Conservation (phyloP, 345 rosid genomes). For the Salix purpurea region DNA sequence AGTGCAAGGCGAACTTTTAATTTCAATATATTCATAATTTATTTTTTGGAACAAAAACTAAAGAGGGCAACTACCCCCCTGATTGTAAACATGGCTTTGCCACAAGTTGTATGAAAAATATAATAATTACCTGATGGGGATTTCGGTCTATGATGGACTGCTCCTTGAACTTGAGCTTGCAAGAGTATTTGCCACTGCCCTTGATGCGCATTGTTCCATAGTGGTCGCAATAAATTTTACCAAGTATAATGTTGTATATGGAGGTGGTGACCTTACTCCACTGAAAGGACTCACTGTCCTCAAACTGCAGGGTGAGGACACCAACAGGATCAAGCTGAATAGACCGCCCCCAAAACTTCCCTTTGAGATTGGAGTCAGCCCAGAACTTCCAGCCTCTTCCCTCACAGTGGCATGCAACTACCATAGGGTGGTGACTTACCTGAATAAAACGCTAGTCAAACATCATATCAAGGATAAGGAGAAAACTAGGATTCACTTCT, state of each 20-base stretch:
- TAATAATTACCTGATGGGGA: constrained; percentile 78
- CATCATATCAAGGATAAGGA: not conserved
- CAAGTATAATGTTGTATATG: constrained; percentile 91
- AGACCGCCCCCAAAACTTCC: constrained; percentile 96
- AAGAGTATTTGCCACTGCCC: constrained; percentile 78
- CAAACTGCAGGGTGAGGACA: constrained; percentile 73
- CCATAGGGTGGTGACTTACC: constrained; percentile 98
- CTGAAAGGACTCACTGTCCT: constrained; percentile 81
- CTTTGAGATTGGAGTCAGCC: constrained; percentile 97
- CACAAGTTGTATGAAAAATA: not conserved
- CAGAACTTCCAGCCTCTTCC: constrained; percentile 99
- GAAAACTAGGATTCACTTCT: not conserved
- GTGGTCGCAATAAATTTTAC: constrained; percentile 93
- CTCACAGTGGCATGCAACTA: constrained; percentile 98
- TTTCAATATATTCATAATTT: no score
- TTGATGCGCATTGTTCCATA: constrained; percentile 95
- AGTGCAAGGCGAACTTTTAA: not conserved
- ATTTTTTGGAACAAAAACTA: not conserved
- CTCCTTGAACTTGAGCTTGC: constrained; percentile 96
- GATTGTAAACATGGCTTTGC: not conserved
- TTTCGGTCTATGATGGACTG: constrained; percentile 96
- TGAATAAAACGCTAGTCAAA: constrained; percentile 36
- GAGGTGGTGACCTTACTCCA: constrained; percentile 99
- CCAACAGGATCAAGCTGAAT: constrained; percentile 99
- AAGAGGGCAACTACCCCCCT: not conserved